Evolutionary conservation across 2,329 filamentous ascomycete genomes (phyloP).

Genomic region (Xylariales sp.): DNA sequence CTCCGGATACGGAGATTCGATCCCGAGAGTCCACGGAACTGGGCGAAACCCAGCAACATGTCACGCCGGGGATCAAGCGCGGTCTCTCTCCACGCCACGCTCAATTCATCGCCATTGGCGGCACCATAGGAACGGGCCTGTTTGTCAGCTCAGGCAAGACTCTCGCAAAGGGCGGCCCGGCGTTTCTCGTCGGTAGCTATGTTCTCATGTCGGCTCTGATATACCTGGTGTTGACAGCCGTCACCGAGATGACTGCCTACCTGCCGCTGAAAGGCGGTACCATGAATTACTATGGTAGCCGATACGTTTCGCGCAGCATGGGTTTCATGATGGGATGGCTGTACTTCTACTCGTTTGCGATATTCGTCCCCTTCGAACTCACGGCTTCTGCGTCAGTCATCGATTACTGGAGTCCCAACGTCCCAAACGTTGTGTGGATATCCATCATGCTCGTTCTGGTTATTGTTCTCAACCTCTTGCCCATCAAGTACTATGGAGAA

Average conservation of each 20-base stretch:
- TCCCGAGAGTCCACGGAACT: too few species aligned
- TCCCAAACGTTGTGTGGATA: background rate
- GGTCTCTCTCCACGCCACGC: too few species aligned
- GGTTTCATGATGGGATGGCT: constrained; percentile 30
- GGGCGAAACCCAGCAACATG: too few species aligned
- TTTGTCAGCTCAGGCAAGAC: constrained; percentile 34
- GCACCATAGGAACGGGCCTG: too few species aligned
- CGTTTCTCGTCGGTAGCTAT: constrained; percentile 39
- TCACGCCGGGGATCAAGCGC: too few species aligned
- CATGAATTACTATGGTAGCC: constrained; percentile 20
- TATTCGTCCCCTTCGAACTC: background rate
- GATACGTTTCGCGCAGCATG: constrained; percentile 19
- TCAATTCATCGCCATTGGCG: too few species aligned
- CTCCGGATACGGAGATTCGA: too few species aligned
- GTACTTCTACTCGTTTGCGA: constrained; percentile 11
- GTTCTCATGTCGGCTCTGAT: constrained; percentile 43
- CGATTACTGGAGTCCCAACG: background rate
- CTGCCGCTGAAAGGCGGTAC: constrained; percentile 14
- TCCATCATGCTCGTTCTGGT: constrained; percentile 38
- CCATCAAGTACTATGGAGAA: constrained; percentile 35
- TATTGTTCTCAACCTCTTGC: constrained; percentile 20
- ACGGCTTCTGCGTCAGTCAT: background rate
- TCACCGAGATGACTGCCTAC: constrained; percentile 23
- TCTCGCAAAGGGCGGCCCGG: constrained; percentile 22
- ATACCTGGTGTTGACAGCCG: background rate